Evolutionary conservation across 371 early-diverging fungal species (phyloP), one percentile per base, ranked within the genome.

Genomic region (Smittium culicis): DNA sequence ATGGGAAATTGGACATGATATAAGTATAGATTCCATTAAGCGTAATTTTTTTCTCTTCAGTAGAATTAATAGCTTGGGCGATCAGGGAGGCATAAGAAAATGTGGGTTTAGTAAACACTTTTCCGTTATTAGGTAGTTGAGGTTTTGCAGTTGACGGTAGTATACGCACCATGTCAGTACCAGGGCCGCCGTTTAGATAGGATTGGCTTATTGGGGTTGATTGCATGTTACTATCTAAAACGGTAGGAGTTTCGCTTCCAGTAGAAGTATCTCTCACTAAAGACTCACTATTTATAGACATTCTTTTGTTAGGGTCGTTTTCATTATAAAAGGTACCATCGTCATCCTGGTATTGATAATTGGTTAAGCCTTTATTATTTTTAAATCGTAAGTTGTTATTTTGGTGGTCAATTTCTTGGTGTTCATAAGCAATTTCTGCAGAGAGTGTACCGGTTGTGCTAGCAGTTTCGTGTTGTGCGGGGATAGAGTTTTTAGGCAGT

Each of bases 71-170:
- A 3, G 94, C 94, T 71, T 92, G 87, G 0, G 91, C 90, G 54
- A 94, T 93, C 58, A 94, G 79, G 2, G 89, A 82, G 11, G 93
- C 91, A 68, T 94, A 94, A 3, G 92, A 90, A 69, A 82, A 88
- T 1, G 88, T 86, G 0, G 92, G 93, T 66, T 92, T 93, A 29
- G 70, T 68, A 1, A 34, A 54, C 16, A 17, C 61, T 28, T n/a
- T 54, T n/a, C 24, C 29, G 17, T 34, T 34, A 2, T 35, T 31
- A 11, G 56, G 57, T 8, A 17, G 29, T 11, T n/a, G 60, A n/a
- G 66, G 66, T 45, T 66, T 66, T 24, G 56, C 66, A 11, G 66
- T 66, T 35, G 66, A 66, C 24, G 66, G 66, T 3, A 66, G 66
- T 27, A 66, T 66, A 17, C 66, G 54, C 35, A 66, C 66, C 66